These are phyloP conservation scores for Paecilomyces fulvus DNA, from an alignment of 2,329 filamentous ascomycete species.

Conservation along the genomic window DNA sequence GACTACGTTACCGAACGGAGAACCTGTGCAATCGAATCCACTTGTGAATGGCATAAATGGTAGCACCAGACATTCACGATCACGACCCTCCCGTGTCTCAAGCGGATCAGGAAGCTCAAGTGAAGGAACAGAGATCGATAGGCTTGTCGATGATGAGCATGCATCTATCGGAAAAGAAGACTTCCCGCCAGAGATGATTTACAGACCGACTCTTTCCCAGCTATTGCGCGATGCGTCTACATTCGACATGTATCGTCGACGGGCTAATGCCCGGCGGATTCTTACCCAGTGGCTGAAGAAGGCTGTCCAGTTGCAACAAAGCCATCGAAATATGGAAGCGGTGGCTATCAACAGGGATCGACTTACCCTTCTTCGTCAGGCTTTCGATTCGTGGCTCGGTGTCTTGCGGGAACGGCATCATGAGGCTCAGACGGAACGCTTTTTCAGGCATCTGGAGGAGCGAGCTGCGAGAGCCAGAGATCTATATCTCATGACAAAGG, in stretches of 20 bases:
- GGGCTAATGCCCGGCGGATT: constrained; percentile 29
- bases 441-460: constrained; percentile 48
- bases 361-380: constrained; percentile 43
- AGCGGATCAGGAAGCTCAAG: constrained; percentile 13
- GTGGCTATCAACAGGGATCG: constrained; percentile 45
- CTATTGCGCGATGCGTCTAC: constrained; percentile 44
- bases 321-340: constrained; percentile 30
- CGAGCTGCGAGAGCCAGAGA: constrained; percentile 57
- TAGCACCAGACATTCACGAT: constrained; percentile 13
- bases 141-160: constrained; percentile 13
- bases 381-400: constrained; percentile 44
- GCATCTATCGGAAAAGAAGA: constrained; percentile 18
- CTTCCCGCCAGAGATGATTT: constrained; percentile 33
- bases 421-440: constrained; percentile 41
- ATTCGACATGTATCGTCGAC: constrained; percentile 36
- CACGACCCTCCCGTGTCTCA: constrained; percentile 4
- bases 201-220: constrained; percentile 43
- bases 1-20: constrained; percentile 15
- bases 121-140: constrained; percentile 13
- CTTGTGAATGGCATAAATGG: constrained; percentile 21
- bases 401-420: constrained; percentile 34
- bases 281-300: constrained; percentile 42
- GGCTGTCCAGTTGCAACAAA: constrained; percentile 29
- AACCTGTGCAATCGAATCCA: constrained; percentile 19
- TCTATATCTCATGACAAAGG: constrained; percentile 55